These are phyloP conservation scores for Herpetomonas tarakana DNA, from an alignment of 208 protist species.

Conservation along the genomic window DNA sequence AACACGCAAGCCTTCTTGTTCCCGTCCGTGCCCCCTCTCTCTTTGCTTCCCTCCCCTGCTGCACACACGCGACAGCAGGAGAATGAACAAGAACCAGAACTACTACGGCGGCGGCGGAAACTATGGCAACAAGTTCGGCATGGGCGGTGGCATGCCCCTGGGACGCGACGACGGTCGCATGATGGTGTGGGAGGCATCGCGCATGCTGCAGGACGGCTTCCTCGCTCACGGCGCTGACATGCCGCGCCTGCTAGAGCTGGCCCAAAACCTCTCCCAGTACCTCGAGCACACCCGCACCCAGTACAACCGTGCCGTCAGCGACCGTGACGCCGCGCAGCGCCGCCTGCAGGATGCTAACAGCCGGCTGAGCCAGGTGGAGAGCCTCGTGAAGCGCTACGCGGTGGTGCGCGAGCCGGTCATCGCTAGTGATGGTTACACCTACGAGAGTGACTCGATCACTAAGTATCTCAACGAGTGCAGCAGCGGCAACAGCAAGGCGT, in stretches of 20 bases:
- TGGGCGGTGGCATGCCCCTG: not conserved
- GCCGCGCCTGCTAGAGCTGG: constrained; percentile 35
- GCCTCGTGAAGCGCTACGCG: constrained; percentile 64
- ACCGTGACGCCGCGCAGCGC: constrained; percentile 50
- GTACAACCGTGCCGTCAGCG: constrained; percentile 68
- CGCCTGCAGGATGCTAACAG: constrained; percentile 52
- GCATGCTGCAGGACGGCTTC: constrained; percentile 48
- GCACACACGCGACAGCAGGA: not conserved
- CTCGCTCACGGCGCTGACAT: constrained; percentile 27
- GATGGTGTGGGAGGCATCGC: constrained; percentile 51
- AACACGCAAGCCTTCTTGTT: constrained; percentile 8
- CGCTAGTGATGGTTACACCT: constrained; percentile 87
- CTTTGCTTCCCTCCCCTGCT: not conserved
- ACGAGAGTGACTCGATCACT: constrained; percentile 61
- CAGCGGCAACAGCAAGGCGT: constrained; percentile 68
- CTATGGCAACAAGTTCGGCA: constrained; percentile 1
- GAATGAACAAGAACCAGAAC: constrained; percentile 9
- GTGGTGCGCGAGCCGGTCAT: constrained; percentile 74
- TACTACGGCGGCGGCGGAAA: constrained; percentile 7
- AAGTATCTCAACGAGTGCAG: constrained; percentile 77
- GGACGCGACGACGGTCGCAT: constrained; percentile 19
- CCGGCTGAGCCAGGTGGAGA: constrained; percentile 58
- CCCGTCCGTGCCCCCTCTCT: constrained; percentile 7
- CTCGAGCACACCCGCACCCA: constrained; percentile 57
- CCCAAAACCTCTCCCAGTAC: constrained; percentile 34